Percentiles rank a stretch among this genome's conserved stretches.
Evolutionary conservation across 164 flowering plant genomes (phyloP).

Genomic region (Malania oleifera): DNA sequence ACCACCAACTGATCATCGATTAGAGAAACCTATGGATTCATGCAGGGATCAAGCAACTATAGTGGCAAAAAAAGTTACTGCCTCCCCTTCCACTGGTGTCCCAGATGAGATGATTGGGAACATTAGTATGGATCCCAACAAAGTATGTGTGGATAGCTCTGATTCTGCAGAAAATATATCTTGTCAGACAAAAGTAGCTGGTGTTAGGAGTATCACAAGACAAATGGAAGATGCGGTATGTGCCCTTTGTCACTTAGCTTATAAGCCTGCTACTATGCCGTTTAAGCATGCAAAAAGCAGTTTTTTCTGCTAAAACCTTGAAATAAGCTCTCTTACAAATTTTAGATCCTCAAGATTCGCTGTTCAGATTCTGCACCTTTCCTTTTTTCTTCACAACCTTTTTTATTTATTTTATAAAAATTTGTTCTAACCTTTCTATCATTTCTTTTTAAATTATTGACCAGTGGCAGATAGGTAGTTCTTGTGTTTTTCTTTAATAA

Average conservation of each 20-base stretch:
- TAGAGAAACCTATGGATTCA: conserved; percentile 17
- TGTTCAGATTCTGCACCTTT: too few species aligned
- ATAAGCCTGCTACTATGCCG: too few species aligned
- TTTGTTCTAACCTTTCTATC: too few species aligned
- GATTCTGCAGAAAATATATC: conserved; percentile 15
- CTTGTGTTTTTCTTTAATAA: too few species aligned
- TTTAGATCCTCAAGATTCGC: too few species aligned
- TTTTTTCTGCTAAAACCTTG: too few species aligned
- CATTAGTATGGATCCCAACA: conserved; percentile 10
- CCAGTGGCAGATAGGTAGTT: too few species aligned
- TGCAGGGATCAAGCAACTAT: conserved; percentile 19
- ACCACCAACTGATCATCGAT: conserved; percentile 18
- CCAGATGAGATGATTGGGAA: conserved; percentile 17
- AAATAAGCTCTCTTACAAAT: too few species aligned
- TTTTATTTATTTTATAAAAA: too few species aligned
- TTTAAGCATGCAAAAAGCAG: too few species aligned
- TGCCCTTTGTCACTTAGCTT: not conserved
- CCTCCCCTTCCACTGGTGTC: conserved; percentile 13
- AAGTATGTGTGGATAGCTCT: conserved; percentile 15
- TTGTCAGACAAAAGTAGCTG: conserved; percentile 23
- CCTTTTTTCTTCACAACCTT: too few species aligned
- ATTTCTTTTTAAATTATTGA: too few species aligned
- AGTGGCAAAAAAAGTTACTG: conserved; percentile 12
- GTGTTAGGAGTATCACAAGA: conserved; percentile 15
- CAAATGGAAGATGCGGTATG: conserved; percentile 45